Conservation (phyloP, 441 rosid species). For the Metrosideros polymorpha region DNA sequence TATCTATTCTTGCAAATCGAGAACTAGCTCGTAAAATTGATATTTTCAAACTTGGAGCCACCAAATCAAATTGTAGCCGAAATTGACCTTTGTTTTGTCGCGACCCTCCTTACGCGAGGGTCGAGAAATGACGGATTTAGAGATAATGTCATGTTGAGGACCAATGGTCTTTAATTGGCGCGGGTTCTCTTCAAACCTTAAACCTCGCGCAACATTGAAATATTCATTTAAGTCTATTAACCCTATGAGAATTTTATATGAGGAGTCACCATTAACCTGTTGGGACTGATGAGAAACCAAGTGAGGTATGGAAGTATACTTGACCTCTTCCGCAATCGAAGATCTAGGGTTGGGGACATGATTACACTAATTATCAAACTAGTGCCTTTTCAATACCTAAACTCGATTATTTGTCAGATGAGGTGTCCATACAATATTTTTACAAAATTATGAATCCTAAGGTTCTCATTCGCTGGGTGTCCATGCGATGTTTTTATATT, state of each 20-base stretch:
- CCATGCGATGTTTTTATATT: neutral
- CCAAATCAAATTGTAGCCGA: too few relatives aligned
- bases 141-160: neutral
- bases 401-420: neutral
- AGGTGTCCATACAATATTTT: neutral
- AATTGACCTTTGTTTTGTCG: too few relatives aligned
- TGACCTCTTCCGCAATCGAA: neutral
- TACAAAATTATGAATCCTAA: neutral
- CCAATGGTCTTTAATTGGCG: neutral
- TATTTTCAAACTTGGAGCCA: too few relatives aligned
- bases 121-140: neutral
- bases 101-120: too few relatives aligned
- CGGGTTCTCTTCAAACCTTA: neutral
- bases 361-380: neutral
- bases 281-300: too few relatives aligned
- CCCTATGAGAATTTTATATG: neutral
- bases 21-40: too few relatives aligned
- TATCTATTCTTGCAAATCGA: too few relatives aligned
- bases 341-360: neutral
- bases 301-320: too few relatives aligned
- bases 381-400: neutral
- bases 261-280: neutral
- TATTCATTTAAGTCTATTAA: neutral
- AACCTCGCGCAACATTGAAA: rapidly evolving
- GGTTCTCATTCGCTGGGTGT: neutral